phyloP scores from a whole-genome alignment of 345 rosid species.

The Rhizophora mangle region DNA sequence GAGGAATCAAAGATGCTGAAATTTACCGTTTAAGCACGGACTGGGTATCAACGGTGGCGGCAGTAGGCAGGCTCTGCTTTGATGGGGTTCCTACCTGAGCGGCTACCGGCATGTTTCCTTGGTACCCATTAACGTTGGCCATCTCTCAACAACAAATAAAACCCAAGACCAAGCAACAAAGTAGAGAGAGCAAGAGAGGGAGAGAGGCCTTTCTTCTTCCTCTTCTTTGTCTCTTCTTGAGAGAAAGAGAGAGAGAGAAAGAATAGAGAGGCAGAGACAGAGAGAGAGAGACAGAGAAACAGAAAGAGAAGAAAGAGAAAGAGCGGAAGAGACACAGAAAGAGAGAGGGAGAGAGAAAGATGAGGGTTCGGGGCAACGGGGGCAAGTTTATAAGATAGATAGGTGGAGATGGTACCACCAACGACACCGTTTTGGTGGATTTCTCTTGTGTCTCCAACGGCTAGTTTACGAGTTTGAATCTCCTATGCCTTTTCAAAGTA shows the following conservation, averaged over 20 bases:
- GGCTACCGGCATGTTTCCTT: conserved; percentile 64
- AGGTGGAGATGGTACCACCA: not conserved
- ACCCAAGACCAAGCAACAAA: not conserved
- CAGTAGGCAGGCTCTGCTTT: conserved; percentile 49
- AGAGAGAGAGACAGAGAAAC: too few species aligned
- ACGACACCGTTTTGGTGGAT: not conserved
- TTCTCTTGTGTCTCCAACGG: conserved; percentile 11
- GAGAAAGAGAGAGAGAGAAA: too few species aligned
- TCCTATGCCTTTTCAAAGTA: too few species aligned
- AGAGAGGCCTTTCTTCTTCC: not conserved
- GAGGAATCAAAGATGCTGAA: not conserved
- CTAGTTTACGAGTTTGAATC: conserved; percentile 12
- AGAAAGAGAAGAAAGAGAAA: not conserved
- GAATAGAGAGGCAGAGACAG: too few species aligned
- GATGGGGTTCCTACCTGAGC: conserved; percentile 38
- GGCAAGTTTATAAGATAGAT: not conserved
- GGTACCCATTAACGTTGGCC: conserved; percentile 69
- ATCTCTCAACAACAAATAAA: conserved; percentile 26
- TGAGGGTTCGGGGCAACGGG: not conserved
- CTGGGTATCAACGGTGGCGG: conserved; percentile 62
- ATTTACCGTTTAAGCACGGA: conserved; percentile 75
- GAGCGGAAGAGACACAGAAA: too few species aligned
- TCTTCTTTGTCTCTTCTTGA: too few species aligned
- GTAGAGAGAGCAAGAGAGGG: not conserved
- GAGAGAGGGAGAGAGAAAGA: not conserved